These are phyloP conservation scores for Ogataea kodamae DNA, from an alignment of 805 yeast genomes.

Conservation along the genomic window DNA sequence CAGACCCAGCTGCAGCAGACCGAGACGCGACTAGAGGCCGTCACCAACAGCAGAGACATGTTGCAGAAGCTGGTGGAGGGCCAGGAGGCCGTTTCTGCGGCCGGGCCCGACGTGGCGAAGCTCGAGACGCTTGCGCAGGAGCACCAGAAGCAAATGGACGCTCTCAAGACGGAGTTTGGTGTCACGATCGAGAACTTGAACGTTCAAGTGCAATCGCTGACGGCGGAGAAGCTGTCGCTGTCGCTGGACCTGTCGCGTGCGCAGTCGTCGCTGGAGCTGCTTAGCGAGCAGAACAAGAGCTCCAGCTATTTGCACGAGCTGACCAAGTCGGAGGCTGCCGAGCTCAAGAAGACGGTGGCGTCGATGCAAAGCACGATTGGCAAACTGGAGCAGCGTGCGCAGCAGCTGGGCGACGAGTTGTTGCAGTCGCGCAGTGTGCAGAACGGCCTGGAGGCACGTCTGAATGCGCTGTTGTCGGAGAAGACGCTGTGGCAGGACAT, in stretches of 20 bases:
- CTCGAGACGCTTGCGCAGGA: slow-evolving; percentile 21
- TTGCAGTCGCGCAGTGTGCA: slow-evolving; percentile 47
- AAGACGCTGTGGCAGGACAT: slow-evolving; percentile 45
- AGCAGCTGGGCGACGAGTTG: slow-evolving; percentile 50
- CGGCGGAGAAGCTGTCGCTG: slow-evolving; percentile 43
- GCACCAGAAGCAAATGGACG: slow-evolving; percentile 39
- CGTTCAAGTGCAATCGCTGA: slow-evolving; percentile 38
- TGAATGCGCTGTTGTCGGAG: slow-evolving; percentile 52
- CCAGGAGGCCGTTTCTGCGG: slow-evolving; percentile 1
- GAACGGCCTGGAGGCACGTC: slow-evolving; percentile 42
- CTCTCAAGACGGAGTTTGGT: slow-evolving; percentile 38
- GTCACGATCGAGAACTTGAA: slow-evolving; percentile 48
- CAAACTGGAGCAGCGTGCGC: slow-evolving; percentile 48
- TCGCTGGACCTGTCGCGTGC: slow-evolving; percentile 50
- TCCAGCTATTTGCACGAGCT: slow-evolving; percentile 38
- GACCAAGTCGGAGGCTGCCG: slow-evolving; percentile 43
- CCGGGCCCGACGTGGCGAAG: slow-evolving; percentile 11
- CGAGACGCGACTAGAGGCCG: slow-evolving; percentile 49
- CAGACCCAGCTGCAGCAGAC: slow-evolving; percentile 55
- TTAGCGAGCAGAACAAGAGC: slow-evolving; percentile 48
- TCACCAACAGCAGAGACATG: slow-evolving; percentile 67
- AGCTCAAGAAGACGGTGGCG: slow-evolving; percentile 38
- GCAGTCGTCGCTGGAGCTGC: slow-evolving; percentile 50
- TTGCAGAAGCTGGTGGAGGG: slow-evolving; percentile 37
- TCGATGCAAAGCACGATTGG: slow-evolving; percentile 40